Percentiles rank a stretch among this genome's conserved stretches.
These are phyloP conservation scores for Flagelloscypha sp. DNA, from an alignment of 768 basidiomycete species.

Conservation along the genomic window DNA sequence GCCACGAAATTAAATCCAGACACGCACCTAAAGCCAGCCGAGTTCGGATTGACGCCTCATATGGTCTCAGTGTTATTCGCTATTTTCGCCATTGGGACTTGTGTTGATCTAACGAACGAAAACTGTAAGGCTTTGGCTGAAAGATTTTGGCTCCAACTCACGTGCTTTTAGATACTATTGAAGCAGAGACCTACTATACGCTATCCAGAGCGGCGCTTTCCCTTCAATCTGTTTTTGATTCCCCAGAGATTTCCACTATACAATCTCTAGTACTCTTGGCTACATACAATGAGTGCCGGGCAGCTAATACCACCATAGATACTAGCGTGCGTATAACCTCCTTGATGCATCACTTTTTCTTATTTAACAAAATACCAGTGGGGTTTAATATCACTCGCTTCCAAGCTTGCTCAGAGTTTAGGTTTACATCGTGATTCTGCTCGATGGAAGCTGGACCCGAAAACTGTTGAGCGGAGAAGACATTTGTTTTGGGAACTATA, in stretches of 20 bases:
- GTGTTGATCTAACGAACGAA: constrained; percentile 56
- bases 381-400: constrained; percentile 46
- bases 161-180: constrained; percentile 32
- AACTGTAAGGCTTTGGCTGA: constrained; percentile 30
- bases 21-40: constrained; percentile 24
- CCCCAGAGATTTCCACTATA: constrained; percentile 47
- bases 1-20: constrained; percentile 13
- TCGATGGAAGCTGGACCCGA: constrained; percentile 30
- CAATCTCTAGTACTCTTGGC: constrained; percentile 52
- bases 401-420: constrained; percentile 58
- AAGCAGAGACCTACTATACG: constrained; percentile 54
- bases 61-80: constrained; percentile 49
- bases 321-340: constrained; percentile 22
- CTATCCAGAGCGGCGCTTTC: constrained; percentile 49
- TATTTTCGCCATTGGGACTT: constrained; percentile 51
- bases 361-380: constrained; percentile 38
- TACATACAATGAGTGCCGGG: constrained; percentile 46
- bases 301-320: constrained; percentile 42
- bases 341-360: constrained; percentile 18
- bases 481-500: constrained; percentile 37
- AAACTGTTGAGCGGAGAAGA: constrained; percentile 27
- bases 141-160: constrained; percentile 3
- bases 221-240: constrained; percentile 42
- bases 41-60: constrained; percentile 33
- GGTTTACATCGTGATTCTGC: constrained; percentile 34